Base-by-base conservation (phyloP, 139 green algal genomes). In the Coccomyxa sp. region DNA sequence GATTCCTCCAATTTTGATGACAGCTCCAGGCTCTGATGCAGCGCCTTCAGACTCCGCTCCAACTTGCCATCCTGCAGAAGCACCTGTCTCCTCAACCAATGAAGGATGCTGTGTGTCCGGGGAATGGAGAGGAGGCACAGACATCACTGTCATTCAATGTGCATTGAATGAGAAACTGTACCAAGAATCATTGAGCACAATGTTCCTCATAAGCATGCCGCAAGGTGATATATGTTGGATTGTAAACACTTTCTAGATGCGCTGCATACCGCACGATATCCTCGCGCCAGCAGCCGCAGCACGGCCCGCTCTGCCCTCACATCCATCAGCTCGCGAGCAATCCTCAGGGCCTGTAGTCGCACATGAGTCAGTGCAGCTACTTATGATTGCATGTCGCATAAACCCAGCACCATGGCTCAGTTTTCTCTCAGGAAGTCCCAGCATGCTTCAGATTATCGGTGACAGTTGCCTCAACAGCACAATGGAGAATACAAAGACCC, bases 221-320 rank as follows among this genome's bases (percentile, higher is more conserved):
- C 63, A 71, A 25, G 4, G 18, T 71, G 63, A 25, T 11, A 16
- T 68, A 68, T 16, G 60, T 68, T 68, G 14, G 60, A 16, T 71
- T 21, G 63, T 71, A 71, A 71, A 9, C 63, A 25, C 63, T 21
- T 28, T 71, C 10, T 9, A 4, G 63, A 71, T 1, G 10, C 4
- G 63, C 38, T 13, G 51, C 28, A 18, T 77, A 81, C 82, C 59
- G 59, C 15, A 58, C 59, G 32, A 17, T 82, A 81, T 38, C 51
- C 82, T 38, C 38, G 58, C 15, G 82, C 82, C 30, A 31, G 57
- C 0, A 67, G 45, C 4, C 83, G 79, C 23, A 86, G 68, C 60
- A 91, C 59, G 38, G 86, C 86, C 14, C 88, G 59, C 79, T 91
- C 77, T 16, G 88, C 88, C 17, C 88, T 67, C 32, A 77, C 57